Percentiles rank a stretch among this genome's conserved stretches.
These are phyloP conservation scores for Grosmannia huntii DNA, from an alignment of 2,329 filamentous ascomycete species.

Conservation along the genomic window DNA sequence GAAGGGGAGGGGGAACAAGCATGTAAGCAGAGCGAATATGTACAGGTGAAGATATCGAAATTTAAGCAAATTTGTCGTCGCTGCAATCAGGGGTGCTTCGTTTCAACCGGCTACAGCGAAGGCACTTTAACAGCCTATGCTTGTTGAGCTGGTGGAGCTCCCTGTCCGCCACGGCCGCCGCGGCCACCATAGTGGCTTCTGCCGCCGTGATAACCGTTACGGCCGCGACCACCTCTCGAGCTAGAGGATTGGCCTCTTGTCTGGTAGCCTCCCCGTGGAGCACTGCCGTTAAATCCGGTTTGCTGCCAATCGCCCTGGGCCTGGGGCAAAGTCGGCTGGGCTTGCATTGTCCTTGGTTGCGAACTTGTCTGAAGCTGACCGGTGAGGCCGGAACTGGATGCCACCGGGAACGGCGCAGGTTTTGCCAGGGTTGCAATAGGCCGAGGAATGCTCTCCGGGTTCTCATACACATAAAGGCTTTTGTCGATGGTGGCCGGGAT, in stretches of 20 bases:
- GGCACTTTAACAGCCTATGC: neutral
- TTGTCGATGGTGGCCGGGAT: constrained; percentile 93
- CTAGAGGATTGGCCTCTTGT: constrained; percentile 2
- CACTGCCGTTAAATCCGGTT: constrained; percentile 1
- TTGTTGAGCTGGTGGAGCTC: neutral
- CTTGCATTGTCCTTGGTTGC: constrained; percentile 3
- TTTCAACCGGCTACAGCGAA: neutral
- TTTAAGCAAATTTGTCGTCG: neutral
- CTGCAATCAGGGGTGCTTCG: neutral
- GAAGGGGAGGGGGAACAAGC: neutral
- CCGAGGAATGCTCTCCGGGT: constrained; percentile 85
- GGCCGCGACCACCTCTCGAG: constrained; percentile 5
- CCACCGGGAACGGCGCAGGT: neutral
- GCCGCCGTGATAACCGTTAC: constrained; percentile 4
- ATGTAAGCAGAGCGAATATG: neutral
- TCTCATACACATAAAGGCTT: constrained; percentile 95
- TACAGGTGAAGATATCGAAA: neutral
- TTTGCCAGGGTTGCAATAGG: constrained; percentile 44
- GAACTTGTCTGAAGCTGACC: neutral
- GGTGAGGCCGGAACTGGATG: neutral
- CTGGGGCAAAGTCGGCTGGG: constrained; percentile 11
- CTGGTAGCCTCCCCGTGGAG: constrained; percentile 1
- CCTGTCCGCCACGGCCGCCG: neutral
- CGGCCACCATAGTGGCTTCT: neutral
- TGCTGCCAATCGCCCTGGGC: constrained; percentile 11